phyloP scores from a whole-genome alignment of 768 basidiomycete species.

The Mycena olivaceomarginata region DNA sequence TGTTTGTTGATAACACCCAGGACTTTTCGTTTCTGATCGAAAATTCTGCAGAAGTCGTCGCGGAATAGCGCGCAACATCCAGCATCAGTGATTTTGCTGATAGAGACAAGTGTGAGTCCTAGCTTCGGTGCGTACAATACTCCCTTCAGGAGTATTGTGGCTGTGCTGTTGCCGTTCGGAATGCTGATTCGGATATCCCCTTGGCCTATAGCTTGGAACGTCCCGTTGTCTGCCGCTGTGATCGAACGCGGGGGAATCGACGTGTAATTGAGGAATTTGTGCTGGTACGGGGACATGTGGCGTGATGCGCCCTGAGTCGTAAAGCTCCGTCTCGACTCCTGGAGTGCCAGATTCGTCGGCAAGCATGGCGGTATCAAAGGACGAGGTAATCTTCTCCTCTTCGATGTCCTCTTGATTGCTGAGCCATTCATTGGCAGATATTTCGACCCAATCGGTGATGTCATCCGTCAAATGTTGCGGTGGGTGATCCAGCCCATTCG shows the following conservation, averaged over 20 bases:
- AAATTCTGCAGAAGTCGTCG: too few relatives aligned
- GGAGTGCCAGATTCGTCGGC: not conserved
- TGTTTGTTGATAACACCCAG: slow-evolving; percentile 10
- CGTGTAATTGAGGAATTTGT: not conserved
- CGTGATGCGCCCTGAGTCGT: not conserved
- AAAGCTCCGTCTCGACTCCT: not conserved
- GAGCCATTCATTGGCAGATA: slow-evolving; percentile 21
- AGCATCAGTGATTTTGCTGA: too few relatives aligned
- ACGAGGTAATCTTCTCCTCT: slow-evolving; percentile 25
- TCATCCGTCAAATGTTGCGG: not conserved
- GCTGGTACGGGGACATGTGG: slow-evolving; percentile 1
- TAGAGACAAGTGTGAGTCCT: too few relatives aligned
- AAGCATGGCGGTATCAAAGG: not conserved
- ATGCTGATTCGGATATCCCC: slow-evolving; percentile 13
- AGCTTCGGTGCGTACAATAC: slow-evolving; percentile 34
- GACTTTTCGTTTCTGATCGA: slow-evolving; percentile 19
- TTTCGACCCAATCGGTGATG: not conserved
- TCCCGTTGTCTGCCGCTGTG: too few relatives aligned
- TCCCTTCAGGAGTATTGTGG: slow-evolving; percentile 43
- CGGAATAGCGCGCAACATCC: too few relatives aligned
- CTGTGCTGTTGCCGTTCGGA: slow-evolving; percentile 28
- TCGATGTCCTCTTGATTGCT: slow-evolving; percentile 17
- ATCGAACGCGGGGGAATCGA: not conserved
- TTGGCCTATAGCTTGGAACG: not conserved
- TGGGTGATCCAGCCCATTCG: slow-evolving; percentile 20